phyloP scores from a whole-genome alignment of 2,329 filamentous ascomycete genomes.

The Epichloe elymi region DNA sequence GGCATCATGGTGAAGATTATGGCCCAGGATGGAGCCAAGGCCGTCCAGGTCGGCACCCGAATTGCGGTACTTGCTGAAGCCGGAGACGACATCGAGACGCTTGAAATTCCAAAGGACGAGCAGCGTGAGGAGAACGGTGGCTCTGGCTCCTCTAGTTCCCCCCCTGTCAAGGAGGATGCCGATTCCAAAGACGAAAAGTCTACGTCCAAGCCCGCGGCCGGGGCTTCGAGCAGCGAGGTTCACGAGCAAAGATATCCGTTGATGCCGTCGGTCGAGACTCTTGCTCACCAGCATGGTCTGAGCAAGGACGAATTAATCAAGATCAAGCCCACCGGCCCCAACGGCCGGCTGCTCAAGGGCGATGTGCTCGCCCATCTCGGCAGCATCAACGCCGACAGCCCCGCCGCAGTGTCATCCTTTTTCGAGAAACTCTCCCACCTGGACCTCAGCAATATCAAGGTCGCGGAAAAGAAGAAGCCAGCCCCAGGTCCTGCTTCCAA shows the following conservation, averaged over 20 bases:
- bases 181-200: constrained; percentile 3
- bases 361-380: constrained; percentile 88
- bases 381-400: constrained; percentile 57
- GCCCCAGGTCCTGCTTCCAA: constrained; percentile 21
- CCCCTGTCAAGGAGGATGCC: constrained; percentile 12
- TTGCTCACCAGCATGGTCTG: constrained; percentile 69
- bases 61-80: constrained; percentile 75
- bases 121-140: constrained; percentile 23
- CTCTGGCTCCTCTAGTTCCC: background rate
- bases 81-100: constrained; percentile 61
- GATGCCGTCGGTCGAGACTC: constrained; percentile 69
- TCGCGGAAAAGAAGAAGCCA: constrained; percentile 44
- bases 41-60: constrained; percentile 61
- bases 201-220: constrained; percentile 40
- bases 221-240: constrained; percentile 31
- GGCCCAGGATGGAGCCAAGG: constrained; percentile 59
- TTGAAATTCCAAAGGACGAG: constrained; percentile 65
- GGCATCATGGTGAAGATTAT: constrained; percentile 77
- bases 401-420: constrained; percentile 54
- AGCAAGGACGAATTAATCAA: constrained; percentile 61
- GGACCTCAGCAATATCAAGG: constrained; percentile 90
- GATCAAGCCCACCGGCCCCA: constrained; percentile 79
- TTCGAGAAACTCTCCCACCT: constrained; percentile 70
- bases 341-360: constrained; percentile 82
- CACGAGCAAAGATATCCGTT: constrained; percentile 59